Conservation (phyloP, 202 grass and related monocot genomes). For the Brachypodium distachyon region DNA sequence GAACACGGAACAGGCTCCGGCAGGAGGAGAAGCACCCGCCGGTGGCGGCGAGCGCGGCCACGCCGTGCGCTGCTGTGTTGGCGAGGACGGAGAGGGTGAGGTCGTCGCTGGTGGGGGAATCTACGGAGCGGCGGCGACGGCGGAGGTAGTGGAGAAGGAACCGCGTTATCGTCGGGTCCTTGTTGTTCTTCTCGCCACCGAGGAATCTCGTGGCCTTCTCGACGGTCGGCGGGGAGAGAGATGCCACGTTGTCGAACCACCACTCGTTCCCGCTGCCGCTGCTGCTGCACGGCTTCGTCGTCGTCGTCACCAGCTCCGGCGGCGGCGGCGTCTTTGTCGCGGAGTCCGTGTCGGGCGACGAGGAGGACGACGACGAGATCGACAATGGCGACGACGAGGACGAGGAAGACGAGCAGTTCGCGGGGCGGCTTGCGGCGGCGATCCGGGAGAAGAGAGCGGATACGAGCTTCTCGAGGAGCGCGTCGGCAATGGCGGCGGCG, state of each 20-base stretch:
- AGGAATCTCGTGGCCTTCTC: constrained; percentile 63
- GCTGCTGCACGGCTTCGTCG: constrained; percentile 31
- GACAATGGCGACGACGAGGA: constrained; percentile 62
- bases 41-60: constrained; percentile 61
- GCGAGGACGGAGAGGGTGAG: too few relatives aligned
- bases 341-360: constrained; percentile 50
- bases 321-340: constrained; percentile 44
- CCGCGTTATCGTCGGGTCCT: constrained; percentile 64
- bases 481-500: constrained; percentile 23
- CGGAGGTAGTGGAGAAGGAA: constrained; percentile 86
- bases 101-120: too few relatives aligned
- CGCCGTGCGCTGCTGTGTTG: neutral
- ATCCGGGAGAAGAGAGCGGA: constrained; percentile 68
- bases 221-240: constrained; percentile 38
- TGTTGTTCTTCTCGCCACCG: constrained; percentile 90
- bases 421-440: constrained; percentile 35
- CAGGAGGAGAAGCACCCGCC: constrained; percentile 73
- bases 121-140: constrained; percentile 21
- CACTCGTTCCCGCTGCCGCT: constrained; percentile 50
- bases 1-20: constrained; percentile 73
- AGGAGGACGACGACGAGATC: constrained; percentile 52
- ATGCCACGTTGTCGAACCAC: constrained; percentile 87
- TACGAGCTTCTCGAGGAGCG: constrained; percentile 53
- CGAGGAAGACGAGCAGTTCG: constrained; percentile 49
- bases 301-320: constrained; percentile 39